phyloP scores from a whole-genome alignment of 306 rosid species.

The Rubus parviflorus region DNA sequence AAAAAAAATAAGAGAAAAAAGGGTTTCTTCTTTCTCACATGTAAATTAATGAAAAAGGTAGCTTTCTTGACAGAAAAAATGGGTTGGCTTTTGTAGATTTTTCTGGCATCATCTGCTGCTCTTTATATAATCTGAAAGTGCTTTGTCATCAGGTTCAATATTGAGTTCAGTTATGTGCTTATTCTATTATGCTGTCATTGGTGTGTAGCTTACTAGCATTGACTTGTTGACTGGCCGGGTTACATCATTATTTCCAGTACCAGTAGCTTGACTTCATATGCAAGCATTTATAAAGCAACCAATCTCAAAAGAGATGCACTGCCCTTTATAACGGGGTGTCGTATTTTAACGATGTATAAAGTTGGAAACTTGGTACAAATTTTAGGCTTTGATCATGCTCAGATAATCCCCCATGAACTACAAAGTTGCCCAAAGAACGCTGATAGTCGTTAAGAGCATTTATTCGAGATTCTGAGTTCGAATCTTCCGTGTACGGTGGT shows the following conservation, averaged over 20 bases:
- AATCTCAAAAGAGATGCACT: not conserved
- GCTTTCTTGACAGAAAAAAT: not conserved
- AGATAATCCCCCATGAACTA: not conserved
- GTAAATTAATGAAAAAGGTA: slow-evolving; percentile 2
- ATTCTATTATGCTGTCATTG: not conserved
- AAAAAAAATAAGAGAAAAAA: not conserved
- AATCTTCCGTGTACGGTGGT: too few relatives aligned
- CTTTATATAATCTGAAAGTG: not conserved
- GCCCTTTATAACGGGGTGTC: not conserved
- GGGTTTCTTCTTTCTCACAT: not conserved
- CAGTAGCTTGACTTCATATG: not conserved
- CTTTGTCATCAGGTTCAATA: not conserved
- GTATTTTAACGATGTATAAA: not conserved
- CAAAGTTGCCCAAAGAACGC: not conserved
- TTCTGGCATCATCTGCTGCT: not conserved
- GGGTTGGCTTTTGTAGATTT: slow-evolving; percentile 5
- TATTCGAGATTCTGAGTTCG: not conserved
- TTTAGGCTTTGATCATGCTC: not conserved
- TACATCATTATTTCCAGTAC: not conserved
- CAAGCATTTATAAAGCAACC: not conserved
- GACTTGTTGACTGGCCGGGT: not conserved
- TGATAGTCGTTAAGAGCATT: not conserved
- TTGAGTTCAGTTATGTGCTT: not conserved
- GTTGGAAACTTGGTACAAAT: not conserved
- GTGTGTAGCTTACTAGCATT: not conserved